Percentiles rank a stretch among this genome's conserved stretches.
Conservation (phyloP, 1,139 yeast species). For the Suhomyces yuchorum region DNA sequence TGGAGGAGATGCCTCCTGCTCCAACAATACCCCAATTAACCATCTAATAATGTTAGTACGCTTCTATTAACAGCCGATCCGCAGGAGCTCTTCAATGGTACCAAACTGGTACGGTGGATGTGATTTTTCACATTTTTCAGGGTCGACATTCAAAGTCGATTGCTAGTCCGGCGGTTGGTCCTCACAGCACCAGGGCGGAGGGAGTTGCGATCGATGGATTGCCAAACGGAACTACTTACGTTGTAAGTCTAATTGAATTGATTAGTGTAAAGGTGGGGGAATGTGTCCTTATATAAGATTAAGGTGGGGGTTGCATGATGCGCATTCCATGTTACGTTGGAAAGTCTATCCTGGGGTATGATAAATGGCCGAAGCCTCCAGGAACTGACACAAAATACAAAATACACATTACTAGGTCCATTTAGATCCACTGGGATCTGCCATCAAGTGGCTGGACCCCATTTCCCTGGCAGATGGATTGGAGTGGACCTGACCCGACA, state of each 20-base stretch:
- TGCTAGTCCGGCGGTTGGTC: background rate
- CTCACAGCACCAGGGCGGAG: too few species aligned
- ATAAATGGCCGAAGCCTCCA: background rate
- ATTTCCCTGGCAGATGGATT: too few species aligned
- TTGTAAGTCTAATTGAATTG: background rate
- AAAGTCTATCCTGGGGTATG: background rate
- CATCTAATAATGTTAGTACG: conserved; percentile 9
- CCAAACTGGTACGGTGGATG: background rate
- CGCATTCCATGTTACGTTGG: conserved; percentile 1
- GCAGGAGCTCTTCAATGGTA: too few species aligned
- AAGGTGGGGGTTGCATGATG: background rate
- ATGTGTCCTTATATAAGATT: background rate
- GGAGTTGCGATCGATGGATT: background rate
- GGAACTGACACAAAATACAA: background rate
- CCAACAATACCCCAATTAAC: conserved; percentile 47
- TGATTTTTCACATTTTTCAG: background rate
- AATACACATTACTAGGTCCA: background rate
- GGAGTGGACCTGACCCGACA: too few species aligned
- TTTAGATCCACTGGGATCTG: background rate
- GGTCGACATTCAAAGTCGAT: background rate
- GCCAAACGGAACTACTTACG: background rate
- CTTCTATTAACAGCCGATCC: background rate
- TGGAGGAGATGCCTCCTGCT: conserved; percentile 48
- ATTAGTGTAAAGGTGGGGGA: background rate
- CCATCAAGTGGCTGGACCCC: too few species aligned